phyloP scores from a whole-genome alignment of 129 eudicot species.

The Mikania micrantha region DNA sequence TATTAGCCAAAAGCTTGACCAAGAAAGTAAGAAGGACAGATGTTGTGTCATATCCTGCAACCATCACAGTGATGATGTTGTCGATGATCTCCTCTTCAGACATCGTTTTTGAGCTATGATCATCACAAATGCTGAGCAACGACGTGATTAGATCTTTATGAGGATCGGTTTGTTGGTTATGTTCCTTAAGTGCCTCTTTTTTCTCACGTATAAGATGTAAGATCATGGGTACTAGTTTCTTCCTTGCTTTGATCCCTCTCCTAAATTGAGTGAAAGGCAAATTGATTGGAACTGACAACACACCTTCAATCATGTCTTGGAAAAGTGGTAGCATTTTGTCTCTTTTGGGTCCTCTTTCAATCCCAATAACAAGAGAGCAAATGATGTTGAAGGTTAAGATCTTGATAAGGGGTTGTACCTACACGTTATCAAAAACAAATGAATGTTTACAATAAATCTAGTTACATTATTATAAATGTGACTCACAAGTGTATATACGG shows the following conservation, averaged over 20 bases:
- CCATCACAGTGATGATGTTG: conserved; percentile 24
- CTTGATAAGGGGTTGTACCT: conserved; percentile 37
- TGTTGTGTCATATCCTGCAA: conserved; percentile 42
- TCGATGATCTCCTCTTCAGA: conserved; percentile 41
- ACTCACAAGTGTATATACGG: too few relatives aligned
- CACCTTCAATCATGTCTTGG: conserved; percentile 22
- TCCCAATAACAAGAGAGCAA: conserved; percentile 35
- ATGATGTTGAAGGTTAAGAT: conserved; percentile 39
- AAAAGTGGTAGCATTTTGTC: conserved; percentile 25
- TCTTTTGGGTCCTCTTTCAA: conserved; percentile 36
- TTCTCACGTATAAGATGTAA: conserved; percentile 31
- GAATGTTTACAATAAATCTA: too few relatives aligned
- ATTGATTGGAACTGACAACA: conserved; percentile 33
- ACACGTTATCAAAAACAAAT: not conserved
- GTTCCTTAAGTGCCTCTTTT: conserved; percentile 19
- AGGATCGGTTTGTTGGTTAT: conserved; percentile 7
- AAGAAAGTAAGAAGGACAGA: conserved; percentile 35
- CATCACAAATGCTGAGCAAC: conserved; percentile 22
- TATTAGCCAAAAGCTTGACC: conserved; percentile 30
- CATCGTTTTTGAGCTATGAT: conserved; percentile 8
- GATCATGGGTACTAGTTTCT: conserved; percentile 19
- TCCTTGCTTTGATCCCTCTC: conserved; percentile 29
- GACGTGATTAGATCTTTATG: conserved; percentile 34
- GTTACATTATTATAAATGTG: too few relatives aligned
- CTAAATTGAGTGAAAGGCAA: conserved; percentile 33